Conservation (phyloP, 2,329 filamentous ascomycete genomes). For the Trichoderma atrobrunneum region DNA sequence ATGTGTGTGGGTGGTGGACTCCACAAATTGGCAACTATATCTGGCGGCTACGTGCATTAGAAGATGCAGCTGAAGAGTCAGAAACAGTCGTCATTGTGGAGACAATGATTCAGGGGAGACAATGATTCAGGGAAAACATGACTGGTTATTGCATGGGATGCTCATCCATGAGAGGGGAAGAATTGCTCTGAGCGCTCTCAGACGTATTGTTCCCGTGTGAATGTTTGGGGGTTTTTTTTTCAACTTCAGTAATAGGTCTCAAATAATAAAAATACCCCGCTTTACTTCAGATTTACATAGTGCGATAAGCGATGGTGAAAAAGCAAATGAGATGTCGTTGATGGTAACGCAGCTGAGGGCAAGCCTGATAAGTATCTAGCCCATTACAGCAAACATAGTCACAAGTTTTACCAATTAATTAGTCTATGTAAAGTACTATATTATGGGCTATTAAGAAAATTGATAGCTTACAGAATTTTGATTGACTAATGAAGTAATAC, state of each 20-base stretch:
- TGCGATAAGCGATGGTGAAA: neutral
- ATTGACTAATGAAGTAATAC: neutral
- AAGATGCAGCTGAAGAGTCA: neutral
- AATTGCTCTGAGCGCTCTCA: neutral
- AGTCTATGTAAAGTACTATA: neutral
- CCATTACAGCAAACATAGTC: neutral
- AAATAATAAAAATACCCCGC: neutral
- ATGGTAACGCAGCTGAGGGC: neutral
- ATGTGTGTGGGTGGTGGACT: neutral
- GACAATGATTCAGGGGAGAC: neutral
- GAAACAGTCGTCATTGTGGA: neutral
- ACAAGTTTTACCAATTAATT: neutral
- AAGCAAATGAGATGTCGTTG: neutral
- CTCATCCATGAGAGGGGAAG: neutral
- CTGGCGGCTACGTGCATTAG: neutral
- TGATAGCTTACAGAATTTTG: neutral
- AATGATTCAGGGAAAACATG: neutral
- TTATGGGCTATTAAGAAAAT: neutral
- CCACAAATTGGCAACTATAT: neutral
- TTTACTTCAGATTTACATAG: neutral
- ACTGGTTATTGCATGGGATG: neutral
- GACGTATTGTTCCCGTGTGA: neutral
- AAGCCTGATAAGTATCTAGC: neutral
- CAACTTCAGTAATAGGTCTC: neutral
- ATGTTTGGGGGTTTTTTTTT: neutral